A percentile compares a stretch with the other conserved stretches of the same genome.
Conservation (phyloP, 192 early-diverging fungal species). For the Coemansia sp. region DNA sequence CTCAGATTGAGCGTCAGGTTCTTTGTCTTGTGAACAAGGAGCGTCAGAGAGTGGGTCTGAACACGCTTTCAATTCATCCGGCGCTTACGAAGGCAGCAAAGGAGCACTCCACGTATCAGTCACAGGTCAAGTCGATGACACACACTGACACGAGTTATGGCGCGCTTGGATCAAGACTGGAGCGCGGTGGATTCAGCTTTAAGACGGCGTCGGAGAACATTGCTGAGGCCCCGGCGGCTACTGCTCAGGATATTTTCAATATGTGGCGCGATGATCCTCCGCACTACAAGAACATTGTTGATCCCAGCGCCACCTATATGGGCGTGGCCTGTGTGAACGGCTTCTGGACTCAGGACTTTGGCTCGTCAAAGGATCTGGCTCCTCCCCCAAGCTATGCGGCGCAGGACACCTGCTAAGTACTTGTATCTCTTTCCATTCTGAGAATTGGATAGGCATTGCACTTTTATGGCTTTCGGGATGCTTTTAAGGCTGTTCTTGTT, state of each 20-base stretch:
- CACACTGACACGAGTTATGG: constrained; percentile 43
- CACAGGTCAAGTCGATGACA: constrained; percentile 35
- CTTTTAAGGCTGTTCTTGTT: neutral
- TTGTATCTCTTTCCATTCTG: neutral
- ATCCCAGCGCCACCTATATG: constrained; percentile 40
- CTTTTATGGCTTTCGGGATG: neutral
- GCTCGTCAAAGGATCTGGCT: constrained; percentile 15
- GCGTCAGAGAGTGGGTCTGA: constrained; percentile 21
- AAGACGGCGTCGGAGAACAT: constrained; percentile 46
- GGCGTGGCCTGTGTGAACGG: constrained; percentile 47
- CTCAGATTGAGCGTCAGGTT: constrained; percentile 24
- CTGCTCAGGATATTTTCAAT: constrained; percentile 32
- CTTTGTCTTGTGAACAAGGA: constrained; percentile 53
- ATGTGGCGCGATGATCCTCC: constrained; percentile 50
- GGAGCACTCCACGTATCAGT: constrained; percentile 55
- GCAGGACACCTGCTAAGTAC: constrained; percentile 27
- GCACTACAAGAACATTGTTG: constrained; percentile 52
- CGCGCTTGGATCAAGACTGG: constrained; percentile 29
- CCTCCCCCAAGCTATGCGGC: constrained; percentile 12
- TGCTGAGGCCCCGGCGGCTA: constrained; percentile 16
- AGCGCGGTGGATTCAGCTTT: constrained; percentile 27
- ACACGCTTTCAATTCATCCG: constrained; percentile 27
- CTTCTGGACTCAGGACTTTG: constrained; percentile 59
- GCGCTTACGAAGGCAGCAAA: constrained; percentile 38
- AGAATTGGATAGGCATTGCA: neutral